Base-by-base conservation (phyloP, 768 basidiomycete genomes). In the Auricularia auricula-judae region DNA sequence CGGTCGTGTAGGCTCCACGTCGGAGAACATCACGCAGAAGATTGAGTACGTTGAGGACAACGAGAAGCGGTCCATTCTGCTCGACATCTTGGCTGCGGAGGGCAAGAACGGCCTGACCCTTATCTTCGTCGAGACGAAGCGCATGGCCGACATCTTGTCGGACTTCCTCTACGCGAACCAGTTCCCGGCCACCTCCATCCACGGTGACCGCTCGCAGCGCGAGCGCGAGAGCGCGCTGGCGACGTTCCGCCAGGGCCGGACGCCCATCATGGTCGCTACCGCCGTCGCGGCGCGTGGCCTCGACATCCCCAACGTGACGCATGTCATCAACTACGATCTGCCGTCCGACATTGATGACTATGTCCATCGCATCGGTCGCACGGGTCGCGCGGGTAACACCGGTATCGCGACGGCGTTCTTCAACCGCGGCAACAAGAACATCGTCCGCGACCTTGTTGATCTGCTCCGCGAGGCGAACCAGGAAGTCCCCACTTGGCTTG, bases 11-110 rank as follows among this genome's bases (percentile, higher is more conserved):
- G 97, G 97, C 63, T 93, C 91, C 63, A 99, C 97, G 11, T 97
- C 93, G 39, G 97, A 99, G 82, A 99, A 99, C 79, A 99, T 99
- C 75, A 98, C 96, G 0, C 97, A 99, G 81, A 92, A 93, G 79
- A 84, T 99, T 71, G 97, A 99, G 76, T 98, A 93, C 71, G 97
- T 99, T 63, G 97, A 99, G 76, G 97, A 99, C 74, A 73, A 79
- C 5, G 97, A 99, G 80, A 99, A 99, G 80, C 90, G 93, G 70
- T 98, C 94, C 33, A 91, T 98, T 36, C 82, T 99, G 3, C 85
- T 99, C 64, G 97, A 99, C 73, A 86, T 99, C 66, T 85, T 99
- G 63, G 85, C 85, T 53, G 90, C 92, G 39, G 87, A 93, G 68
- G 76, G 79, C 64, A 80, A 83, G 66, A 80, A 18, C 36, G 93